These are phyloP conservation scores for Trichophaea hybrida DNA, from an alignment of 2,329 filamentous ascomycete genomes.

Conservation along the genomic window DNA sequence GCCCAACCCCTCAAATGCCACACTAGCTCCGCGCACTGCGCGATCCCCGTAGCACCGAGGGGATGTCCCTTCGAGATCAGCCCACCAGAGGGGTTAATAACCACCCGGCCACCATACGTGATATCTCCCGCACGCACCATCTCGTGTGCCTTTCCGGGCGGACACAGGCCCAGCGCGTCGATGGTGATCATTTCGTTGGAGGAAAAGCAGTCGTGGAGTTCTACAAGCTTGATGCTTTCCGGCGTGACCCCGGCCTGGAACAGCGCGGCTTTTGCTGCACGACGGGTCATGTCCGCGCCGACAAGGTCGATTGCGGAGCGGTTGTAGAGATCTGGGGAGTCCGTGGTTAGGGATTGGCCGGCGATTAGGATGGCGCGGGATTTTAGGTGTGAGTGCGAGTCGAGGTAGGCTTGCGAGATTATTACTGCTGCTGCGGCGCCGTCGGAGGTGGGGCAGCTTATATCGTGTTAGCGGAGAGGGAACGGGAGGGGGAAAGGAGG, in stretches of 20 bases:
- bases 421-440: slow-evolving; percentile 78
- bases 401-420: slow-evolving; percentile 77
- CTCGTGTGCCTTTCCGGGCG: slow-evolving; percentile 76
- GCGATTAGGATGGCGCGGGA: slow-evolving; percentile 76
- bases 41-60: slow-evolving; percentile 82
- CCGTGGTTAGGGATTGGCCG: slow-evolving; percentile 76
- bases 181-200: slow-evolving; percentile 87
- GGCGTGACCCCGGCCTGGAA: slow-evolving; percentile 54
- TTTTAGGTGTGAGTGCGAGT: slow-evolving; percentile 66
- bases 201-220: slow-evolving; percentile 94
- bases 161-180: slow-evolving; percentile 67
- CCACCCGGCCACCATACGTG: slow-evolving; percentile 62
- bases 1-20: slow-evolving; percentile 96
- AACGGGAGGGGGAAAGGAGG: not conserved
- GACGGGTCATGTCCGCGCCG: slow-evolving; percentile 70
- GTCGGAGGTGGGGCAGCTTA: slow-evolving; percentile 73
- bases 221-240: slow-evolving; percentile 60
- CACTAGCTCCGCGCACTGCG: slow-evolving; percentile 85
- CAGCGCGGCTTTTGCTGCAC: slow-evolving; percentile 55
- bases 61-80: slow-evolving; percentile 95
- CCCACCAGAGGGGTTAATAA: slow-evolving; percentile 87
- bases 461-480: not conserved
- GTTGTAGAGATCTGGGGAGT: slow-evolving; percentile 65
- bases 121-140: slow-evolving; percentile 77
- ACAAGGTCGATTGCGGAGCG: slow-evolving; percentile 72